A percentile compares a stretch with the other conserved stretches of the same genome.
Conservation (phyloP, 192 early-diverging fungal genomes). For the Chytriomyces sp. region DNA sequence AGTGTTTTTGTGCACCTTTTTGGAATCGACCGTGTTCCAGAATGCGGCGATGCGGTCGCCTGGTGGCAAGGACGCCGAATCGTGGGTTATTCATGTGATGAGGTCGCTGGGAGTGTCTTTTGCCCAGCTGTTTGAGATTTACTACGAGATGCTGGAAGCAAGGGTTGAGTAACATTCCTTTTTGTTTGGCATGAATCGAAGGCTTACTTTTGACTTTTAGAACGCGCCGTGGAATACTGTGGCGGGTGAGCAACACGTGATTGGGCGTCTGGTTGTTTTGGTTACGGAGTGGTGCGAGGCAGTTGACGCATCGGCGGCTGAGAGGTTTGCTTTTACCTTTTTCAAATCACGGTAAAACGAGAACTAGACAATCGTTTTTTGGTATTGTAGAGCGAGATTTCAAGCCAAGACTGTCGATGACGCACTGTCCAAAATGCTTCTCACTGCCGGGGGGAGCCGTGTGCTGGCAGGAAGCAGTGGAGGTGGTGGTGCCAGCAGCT, state of each 20-base stretch:
- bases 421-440: slow-evolving; percentile 23
- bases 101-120: slow-evolving; percentile 20
- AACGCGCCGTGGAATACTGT: slow-evolving; percentile 26
- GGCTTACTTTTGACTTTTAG: background rate
- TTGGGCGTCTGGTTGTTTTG: background rate
- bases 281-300: slow-evolving; percentile 24
- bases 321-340: background rate
- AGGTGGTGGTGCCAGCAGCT: background rate
- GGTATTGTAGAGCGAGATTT: slow-evolving; percentile 13
- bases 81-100: slow-evolving; percentile 27
- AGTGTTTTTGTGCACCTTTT: slow-evolving; percentile 13
- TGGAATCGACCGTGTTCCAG: slow-evolving; percentile 20
- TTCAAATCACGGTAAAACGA: background rate
- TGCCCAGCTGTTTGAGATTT: slow-evolving; percentile 32
- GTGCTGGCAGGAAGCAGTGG: background rate
- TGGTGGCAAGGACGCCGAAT: background rate
- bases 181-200: slow-evolving; percentile 9
- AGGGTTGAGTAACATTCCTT: background rate
- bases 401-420: slow-evolving; percentile 30
- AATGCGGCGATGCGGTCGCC: background rate
- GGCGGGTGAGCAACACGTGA: slow-evolving; percentile 16
- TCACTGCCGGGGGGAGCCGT: background rate
- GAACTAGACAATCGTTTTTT: background rate
- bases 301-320: background rate
- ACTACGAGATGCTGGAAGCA: slow-evolving; percentile 33